Base-by-base conservation (phyloP, 805 yeast species). In the Starmera dryadoides region DNA sequence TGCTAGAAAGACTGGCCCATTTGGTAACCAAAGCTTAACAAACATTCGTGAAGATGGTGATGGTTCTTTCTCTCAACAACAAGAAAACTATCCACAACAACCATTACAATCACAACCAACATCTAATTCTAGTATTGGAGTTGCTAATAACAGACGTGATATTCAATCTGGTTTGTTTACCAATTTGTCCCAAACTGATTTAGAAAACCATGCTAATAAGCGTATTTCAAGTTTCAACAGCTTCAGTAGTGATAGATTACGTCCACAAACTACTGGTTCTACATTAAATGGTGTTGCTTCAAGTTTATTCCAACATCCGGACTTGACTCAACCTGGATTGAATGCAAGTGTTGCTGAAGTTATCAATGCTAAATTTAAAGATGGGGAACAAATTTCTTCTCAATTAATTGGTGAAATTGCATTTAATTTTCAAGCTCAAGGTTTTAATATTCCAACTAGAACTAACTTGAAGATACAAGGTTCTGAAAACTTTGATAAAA, bases 291-390 rank as follows among this genome's bases (percentile, higher is more conserved):
- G 28, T 25, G 59, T 63, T 18, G 56, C 59, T 35, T 48, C 44
- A 4, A 59, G 62, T 2, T 53, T 64, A 43, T 65, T 69, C 55
- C 73, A 66, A 45, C 83, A 75, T 54, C 71, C 80, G 29, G 66
- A 73, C 21, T 55, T 69, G 49, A 62, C 72, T 12, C 42, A 52
- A 34, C 72, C 77, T n/a, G 94, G 93, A 2, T 66, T 91, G 48
- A 86, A 81, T 50, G 79, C 89, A 3, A 82, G 94, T 35, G 66
- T 88, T 46, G 89, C 93, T n/a, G 98, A 91, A 63, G 79, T 84
- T 11, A 68, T 86, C 45, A 81, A 78, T 55, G 95, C 87, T 5
- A 70, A 73, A 16, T 80, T 80, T 59, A 77, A 74, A 45, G 86
- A 81, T 52, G 95, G 94, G 16, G 61, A 62, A 33, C 63, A 80